Evolutionary conservation across 768 basidiomycete species (phyloP).

Genomic region (Pulveroboletus frians): DNA sequence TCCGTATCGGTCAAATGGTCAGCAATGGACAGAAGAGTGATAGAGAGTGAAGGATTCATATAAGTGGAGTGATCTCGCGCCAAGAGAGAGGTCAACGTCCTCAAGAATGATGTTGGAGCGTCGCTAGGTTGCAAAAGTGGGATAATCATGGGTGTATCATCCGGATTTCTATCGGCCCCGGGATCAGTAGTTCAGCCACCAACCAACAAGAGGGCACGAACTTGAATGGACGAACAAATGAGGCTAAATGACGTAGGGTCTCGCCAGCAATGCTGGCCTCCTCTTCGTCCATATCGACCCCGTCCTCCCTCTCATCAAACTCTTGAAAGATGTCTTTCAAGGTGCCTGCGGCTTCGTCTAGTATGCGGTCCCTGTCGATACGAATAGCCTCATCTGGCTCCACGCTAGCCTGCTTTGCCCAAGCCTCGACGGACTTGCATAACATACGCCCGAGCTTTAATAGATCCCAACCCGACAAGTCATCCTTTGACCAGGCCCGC

Average conservation of each 20-base stretch:
- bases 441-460: constrained; percentile 51
- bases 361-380: constrained; percentile 46
- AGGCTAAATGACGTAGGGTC: constrained; percentile 52
- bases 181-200: constrained; percentile 2
- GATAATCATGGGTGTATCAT: constrained; percentile 43
- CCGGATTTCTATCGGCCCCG: constrained; percentile 35
- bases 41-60: constrained; percentile 57
- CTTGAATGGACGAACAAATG: constrained; percentile 56
- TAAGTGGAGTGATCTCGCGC: constrained; percentile 55
- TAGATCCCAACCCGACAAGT: constrained; percentile 63
- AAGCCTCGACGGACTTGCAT: constrained; percentile 50
- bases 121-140: constrained; percentile 51
- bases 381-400: constrained; percentile 26
- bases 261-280: constrained; percentile 62
- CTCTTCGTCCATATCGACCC: constrained; percentile 53
- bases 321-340: constrained; percentile 72
- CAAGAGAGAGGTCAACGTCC: constrained; percentile 56
- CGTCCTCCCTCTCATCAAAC: constrained; percentile 62
- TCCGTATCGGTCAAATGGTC: constrained; percentile 67
- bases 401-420: constrained; percentile 41
- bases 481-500: constrained; percentile 68
- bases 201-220: constrained; percentile 28
- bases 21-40: constrained; percentile 58
- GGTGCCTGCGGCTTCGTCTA: constrained; percentile 66
- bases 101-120: constrained; percentile 57